phyloP scores from a whole-genome alignment of 2,329 filamentous ascomycete species.

The Diplodia sapinea region DNA sequence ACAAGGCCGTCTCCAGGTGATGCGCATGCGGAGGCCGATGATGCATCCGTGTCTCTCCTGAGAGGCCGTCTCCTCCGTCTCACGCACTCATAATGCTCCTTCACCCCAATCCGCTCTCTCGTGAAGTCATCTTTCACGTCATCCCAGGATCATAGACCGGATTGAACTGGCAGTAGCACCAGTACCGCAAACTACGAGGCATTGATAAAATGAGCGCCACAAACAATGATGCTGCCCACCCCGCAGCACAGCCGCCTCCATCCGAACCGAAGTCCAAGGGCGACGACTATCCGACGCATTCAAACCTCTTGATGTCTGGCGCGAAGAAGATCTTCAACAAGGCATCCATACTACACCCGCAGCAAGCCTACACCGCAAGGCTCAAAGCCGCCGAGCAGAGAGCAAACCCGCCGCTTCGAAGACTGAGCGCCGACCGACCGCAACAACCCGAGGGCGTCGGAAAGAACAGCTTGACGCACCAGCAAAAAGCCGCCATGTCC shows the following conservation, averaged over 20 bases:
- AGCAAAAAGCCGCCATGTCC: background rate
- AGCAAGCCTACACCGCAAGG: conserved; percentile 39
- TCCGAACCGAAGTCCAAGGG: background rate
- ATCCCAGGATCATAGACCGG: conserved; percentile 1
- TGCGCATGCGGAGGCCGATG: background rate
- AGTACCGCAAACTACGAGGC: background rate
- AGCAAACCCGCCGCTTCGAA: conserved; percentile 2
- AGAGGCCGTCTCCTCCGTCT: background rate
- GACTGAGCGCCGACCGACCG: background rate
- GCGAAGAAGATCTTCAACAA: conserved; percentile 37
- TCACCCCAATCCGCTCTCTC: background rate
- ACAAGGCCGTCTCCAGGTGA: background rate
- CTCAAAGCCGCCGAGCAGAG: conserved; percentile 38
- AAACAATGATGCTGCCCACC: background rate
- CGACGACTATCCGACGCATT: conserved; percentile 30
- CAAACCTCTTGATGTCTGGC: conserved; percentile 32
- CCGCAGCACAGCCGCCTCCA: conserved; percentile 2
- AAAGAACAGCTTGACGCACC: background rate
- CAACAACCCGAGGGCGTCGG: background rate
- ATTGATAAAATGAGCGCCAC: background rate
- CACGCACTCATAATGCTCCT: background rate
- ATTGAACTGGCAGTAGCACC: background rate
- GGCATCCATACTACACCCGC: conserved; percentile 37
- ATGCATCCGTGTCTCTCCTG: background rate
- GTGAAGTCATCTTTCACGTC: conserved; percentile 14